Evolutionary conservation across 2,329 filamentous ascomycete species (phyloP).

Genomic region (Cryphonectria radicalis): DNA sequence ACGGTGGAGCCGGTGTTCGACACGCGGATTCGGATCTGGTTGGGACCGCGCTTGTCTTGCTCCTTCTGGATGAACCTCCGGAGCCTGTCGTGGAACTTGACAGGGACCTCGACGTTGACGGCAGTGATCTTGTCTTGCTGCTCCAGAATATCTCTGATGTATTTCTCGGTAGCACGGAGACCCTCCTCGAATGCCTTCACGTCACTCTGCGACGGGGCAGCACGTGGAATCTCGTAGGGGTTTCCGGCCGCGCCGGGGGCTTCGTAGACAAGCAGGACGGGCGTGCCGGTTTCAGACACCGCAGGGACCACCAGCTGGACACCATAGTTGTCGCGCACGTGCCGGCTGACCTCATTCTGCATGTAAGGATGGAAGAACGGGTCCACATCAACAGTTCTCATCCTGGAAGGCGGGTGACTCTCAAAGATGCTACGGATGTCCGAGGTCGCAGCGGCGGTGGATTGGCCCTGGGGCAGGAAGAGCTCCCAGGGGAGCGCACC

Average conservation of each 20-base stretch:
- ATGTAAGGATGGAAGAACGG: slow-evolving; percentile 80
- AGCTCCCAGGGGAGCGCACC: slow-evolving; percentile 83
- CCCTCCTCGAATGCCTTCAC: slow-evolving; percentile 57
- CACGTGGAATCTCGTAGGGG: slow-evolving; percentile 59
- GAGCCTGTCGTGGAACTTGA: slow-evolving; percentile 68
- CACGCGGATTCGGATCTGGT: slow-evolving; percentile 65
- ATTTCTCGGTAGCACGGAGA: slow-evolving; percentile 58
- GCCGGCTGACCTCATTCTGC: slow-evolving; percentile 64
- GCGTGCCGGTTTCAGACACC: slow-evolving; percentile 58
- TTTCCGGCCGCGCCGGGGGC: slow-evolving; percentile 56
- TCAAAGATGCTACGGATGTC: slow-evolving; percentile 76
- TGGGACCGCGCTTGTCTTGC: slow-evolving; percentile 59
- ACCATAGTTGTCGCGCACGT: slow-evolving; percentile 69
- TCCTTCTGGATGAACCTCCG: slow-evolving; percentile 68
- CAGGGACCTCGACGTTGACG: slow-evolving; percentile 59
- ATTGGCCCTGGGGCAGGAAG: slow-evolving; percentile 85
- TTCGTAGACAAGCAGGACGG: slow-evolving; percentile 76
- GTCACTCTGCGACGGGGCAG: slow-evolving; percentile 55
- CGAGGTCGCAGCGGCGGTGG: slow-evolving; percentile 73
- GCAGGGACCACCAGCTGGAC: slow-evolving; percentile 76
- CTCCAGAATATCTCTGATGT: slow-evolving; percentile 61
- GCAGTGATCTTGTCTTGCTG: slow-evolving; percentile 61
- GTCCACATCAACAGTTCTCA: slow-evolving; percentile 70
- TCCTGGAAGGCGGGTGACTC: slow-evolving; percentile 73
- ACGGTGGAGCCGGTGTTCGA: slow-evolving; percentile 64